Percentiles rank a stretch among this genome's conserved stretches.
phyloP scores from a whole-genome alignment of 805 yeast genomes.

The Ogataea ramenticola region DNA sequence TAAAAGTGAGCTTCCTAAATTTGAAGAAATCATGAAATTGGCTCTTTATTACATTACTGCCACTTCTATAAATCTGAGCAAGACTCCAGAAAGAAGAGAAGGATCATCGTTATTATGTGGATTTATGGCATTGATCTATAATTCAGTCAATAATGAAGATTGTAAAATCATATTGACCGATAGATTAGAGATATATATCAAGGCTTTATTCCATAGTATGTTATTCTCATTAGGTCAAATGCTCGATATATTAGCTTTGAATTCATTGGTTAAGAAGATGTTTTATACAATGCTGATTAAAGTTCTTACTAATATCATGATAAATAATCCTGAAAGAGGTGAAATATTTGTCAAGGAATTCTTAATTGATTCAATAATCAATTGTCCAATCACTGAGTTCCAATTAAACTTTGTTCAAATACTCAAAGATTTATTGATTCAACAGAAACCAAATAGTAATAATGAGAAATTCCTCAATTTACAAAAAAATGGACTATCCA shows the following conservation, averaged over 20 bases:
- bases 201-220: slow-evolving; percentile 18
- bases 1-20: neutral
- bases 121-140: neutral
- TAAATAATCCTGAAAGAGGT: neutral
- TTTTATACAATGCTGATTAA: slow-evolving; percentile 58
- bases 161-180: neutral
- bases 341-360: slow-evolving; percentile 54
- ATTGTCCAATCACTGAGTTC: slow-evolving; percentile 59
- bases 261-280: slow-evolving; percentile 20
- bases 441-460: neutral
- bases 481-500: neutral
- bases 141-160: neutral
- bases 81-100: neutral
- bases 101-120: neutral
- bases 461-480: neutral
- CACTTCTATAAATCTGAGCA: neutral
- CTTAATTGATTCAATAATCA: slow-evolving; percentile 52
- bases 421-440: slow-evolving; percentile 54
- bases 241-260: neutral
- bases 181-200: slow-evolving; percentile 5
- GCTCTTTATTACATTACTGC: neutral
- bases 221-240: slow-evolving; percentile 10
- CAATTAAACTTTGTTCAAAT: slow-evolving; percentile 58
- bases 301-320: slow-evolving; percentile 46
- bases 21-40: neutral